Base-by-base conservation (phyloP, 805 yeast species). In the Ogataea paraovalis region DNA sequence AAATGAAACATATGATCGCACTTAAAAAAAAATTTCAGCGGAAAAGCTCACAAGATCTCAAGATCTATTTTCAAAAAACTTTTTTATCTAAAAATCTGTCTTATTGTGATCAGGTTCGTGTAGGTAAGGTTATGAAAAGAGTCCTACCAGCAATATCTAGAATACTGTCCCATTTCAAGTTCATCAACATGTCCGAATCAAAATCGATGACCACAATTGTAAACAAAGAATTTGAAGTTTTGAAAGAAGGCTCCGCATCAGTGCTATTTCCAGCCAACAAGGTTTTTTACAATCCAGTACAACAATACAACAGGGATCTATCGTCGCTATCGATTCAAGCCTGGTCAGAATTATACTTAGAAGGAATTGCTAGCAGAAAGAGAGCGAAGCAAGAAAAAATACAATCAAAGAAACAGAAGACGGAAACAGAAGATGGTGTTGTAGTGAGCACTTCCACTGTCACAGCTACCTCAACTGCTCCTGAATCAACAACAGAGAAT, bases 271-370 rank as follows among this genome's bases (percentile, higher is more conserved):
- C 96, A 3, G 84, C 87, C 58, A 82, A 82, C 42, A 90, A 87
- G 55, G 99, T 94, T 10, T 94, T 94, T 62, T 94, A 94, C 68
- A 94, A 94, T 64, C 97, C 96, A 9, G 86, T 94, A 47, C 99
- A 94, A 68, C 98, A 92, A 68, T 94, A 90, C 69, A 94, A 94
- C 66, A 78, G 99, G 58, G 99, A 94, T 63, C 69, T 94, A 42
- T 85, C 96, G 55, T 85, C 88, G 5, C 71, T 85, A 57, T 90
- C 88, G 8, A 91, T 94, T 51, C 78, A 82, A 48, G 96, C 98
- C 0, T 94, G 96, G 92, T 75, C 83, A 37, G 80, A 84, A 46
- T 57, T 85, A 32, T 83, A 80, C 52, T 67, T 73, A 18, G 75
- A 67, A 36, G 65, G 64, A 41, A 59, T 62, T 33, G 56, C 48